phyloP scores from a whole-genome alignment of 768 basidiomycete species.

The Lyophyllum semitale region DNA sequence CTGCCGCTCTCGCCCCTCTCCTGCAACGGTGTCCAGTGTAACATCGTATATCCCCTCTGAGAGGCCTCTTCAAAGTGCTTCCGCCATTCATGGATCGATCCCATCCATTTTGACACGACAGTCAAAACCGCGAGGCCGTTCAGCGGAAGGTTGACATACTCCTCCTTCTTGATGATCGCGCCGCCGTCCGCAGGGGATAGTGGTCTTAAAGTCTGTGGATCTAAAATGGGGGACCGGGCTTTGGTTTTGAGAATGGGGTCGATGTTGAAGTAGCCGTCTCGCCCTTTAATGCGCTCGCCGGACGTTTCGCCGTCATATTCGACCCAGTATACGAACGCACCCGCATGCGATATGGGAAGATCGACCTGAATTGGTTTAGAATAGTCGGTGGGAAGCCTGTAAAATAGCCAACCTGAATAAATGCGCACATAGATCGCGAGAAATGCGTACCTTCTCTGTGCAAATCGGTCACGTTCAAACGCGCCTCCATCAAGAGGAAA shows the following conservation, averaged over 20 bases:
- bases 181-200: constrained; percentile 57
- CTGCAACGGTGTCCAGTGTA: constrained; percentile 96
- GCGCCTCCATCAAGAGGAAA: constrained; percentile 92
- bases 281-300: constrained; percentile 72
- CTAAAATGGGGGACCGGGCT: constrained; percentile 74
- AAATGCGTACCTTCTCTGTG: constrained; percentile 64
- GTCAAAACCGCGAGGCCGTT: constrained; percentile 89
- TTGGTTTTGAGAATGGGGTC: constrained; percentile 85
- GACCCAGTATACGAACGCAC: constrained; percentile 93
- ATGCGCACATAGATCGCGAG: constrained; percentile 12
- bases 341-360: constrained; percentile 94
- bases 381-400: constrained; percentile 81
- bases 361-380: constrained; percentile 93
- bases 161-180: constrained; percentile 43
- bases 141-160: constrained; percentile 72
- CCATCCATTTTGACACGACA: constrained; percentile 99
- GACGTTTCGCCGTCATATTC: constrained; percentile 75
- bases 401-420: constrained; percentile 15
- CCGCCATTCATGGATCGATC: constrained; percentile 74
- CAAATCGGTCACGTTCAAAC: constrained; percentile 76
- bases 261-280: constrained; percentile 94
- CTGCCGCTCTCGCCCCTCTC: constrained; percentile 86
- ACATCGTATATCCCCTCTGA: constrained; percentile 94
- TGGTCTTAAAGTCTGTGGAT: constrained; percentile 44
- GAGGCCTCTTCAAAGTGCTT: constrained; percentile 81